Evolutionary conservation across 345 rosid species (phyloP).

Genomic region (Bruguiera sexangula): DNA sequence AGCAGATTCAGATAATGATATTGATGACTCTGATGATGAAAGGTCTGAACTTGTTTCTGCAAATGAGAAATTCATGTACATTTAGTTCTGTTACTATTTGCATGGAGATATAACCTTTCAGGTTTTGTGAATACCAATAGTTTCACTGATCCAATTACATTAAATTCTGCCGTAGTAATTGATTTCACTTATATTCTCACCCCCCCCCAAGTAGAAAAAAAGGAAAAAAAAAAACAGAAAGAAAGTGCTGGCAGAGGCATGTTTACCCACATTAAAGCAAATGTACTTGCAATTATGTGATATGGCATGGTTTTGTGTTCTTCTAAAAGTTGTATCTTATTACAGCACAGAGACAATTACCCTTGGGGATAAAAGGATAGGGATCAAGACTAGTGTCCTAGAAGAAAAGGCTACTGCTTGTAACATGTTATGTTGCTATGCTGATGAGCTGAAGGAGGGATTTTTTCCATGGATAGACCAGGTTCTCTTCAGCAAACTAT

Average conservation of each 20-base stretch:
- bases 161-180: no score
- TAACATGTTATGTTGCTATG: slow-evolving; percentile 96
- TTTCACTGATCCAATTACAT: no score
- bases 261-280: neutral
- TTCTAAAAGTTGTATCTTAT: slow-evolving; percentile 22
- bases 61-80: neutral
- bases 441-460: slow-evolving; percentile 97
- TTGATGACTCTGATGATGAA: slow-evolving; percentile 87
- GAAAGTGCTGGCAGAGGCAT: no score
- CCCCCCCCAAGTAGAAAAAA: no score
- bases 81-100: neutral
- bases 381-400: slow-evolving; percentile 88
- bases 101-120: no score
- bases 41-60: slow-evolving; percentile 45
- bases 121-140: no score
- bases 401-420: slow-evolving; percentile 99
- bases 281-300: neutral
- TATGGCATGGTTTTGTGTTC: neutral
- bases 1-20: slow-evolving; percentile 90
- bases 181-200: no score
- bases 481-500: slow-evolving; percentile 37
- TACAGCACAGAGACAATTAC: slow-evolving; percentile 95
- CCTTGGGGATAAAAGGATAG: slow-evolving; percentile 94
- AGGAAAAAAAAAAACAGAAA: no score
- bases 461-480: slow-evolving; percentile 98